Base-by-base conservation (phyloP, 2,329 filamentous ascomycete genomes). In the Botryotinia convoluta region DNA sequence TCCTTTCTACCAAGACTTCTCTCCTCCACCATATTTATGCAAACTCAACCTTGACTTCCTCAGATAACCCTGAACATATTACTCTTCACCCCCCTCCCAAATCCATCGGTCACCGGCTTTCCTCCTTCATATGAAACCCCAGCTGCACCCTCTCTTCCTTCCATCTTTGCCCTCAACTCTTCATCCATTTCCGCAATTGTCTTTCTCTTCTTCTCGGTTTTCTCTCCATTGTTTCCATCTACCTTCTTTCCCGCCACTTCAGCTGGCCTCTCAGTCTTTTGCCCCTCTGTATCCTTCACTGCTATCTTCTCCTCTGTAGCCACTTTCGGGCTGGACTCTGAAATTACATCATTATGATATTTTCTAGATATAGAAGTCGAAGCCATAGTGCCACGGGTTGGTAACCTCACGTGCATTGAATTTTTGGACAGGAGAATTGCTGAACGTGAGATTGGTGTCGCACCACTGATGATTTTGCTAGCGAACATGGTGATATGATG, bases 81-180 rank as follows among this genome's bases (percentile, higher is more conserved):
- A 70, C 91, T 88, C 80, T 87, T 90, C 18, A 95, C 92, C 51
- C 90, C 87, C 68, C 92, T 85, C 82, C 93, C 94, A 87, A 95
- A 91, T 0, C 90, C 85, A 9, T 89, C 89, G 0, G 90, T 86
- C 8, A 89, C 89, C 0, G 92, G 89, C 80, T 91, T 87, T 0
- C 93, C 93, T 77, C 93, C 87, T 81, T 95, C 92, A 74, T 92
- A 91, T 81, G 94, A 92, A 7, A 95, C 83, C 0, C 92, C 93
- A 4, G 91, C 85, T 39, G 42, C 87, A 87, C 14, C 93, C 92
- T 6, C 92, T 92, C 60, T 91, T 92, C 0, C 92, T 92, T 92
- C 90, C 78, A 95, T 85, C 74, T 90, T 92, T 74, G 86, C 80
- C 59, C 86, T 85, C 37, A 95, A 81, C 77, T 94, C 92, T 74